phyloP scores from a whole-genome alignment of 148 eudicot genomes.

The Cornus florida region DNA sequence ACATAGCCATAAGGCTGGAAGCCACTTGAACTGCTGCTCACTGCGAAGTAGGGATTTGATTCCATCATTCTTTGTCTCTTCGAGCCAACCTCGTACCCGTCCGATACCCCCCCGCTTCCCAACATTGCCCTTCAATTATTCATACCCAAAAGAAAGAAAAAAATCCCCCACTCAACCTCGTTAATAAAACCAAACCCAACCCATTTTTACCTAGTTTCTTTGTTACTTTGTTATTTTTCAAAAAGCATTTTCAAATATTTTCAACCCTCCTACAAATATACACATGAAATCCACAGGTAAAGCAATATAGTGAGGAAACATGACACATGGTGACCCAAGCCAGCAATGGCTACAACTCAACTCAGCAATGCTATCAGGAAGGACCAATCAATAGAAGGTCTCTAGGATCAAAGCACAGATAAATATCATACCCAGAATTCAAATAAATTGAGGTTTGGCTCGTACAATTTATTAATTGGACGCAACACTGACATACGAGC shows the following conservation, averaged over 20 bases:
- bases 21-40: slow-evolving; percentile 59
- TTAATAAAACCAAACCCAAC: slow-evolving; percentile 92
- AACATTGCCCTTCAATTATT: slow-evolving; percentile 78
- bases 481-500: not conserved
- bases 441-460: not conserved
- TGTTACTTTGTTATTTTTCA: slow-evolving; percentile 9
- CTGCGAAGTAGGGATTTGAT: slow-evolving; percentile 97
- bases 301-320: not conserved
- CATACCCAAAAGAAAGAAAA: slow-evolving; percentile 62
- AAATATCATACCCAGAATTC: too few species aligned
- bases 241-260: not conserved
- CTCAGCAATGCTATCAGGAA: not conserved
- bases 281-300: not conserved
- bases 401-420: not conserved
- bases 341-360: slow-evolving; percentile 5
- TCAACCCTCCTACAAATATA: slow-evolving; percentile 4
- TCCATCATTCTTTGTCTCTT: slow-evolving; percentile 99
- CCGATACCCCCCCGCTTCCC: slow-evolving; percentile 98
- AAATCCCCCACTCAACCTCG: slow-evolving; percentile 86
- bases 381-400: not conserved
- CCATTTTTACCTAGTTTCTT: slow-evolving; percentile 43
- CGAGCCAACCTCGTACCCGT: slow-evolving; percentile 98
- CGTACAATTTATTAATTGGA: too few species aligned
- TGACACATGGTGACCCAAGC: not conserved
- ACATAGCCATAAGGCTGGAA: slow-evolving; percentile 46